Percentiles rank a stretch among this genome's conserved stretches.
phyloP scores from a whole-genome alignment of 192 early-diverging fungal species.

The Coemansia sp. region DNA sequence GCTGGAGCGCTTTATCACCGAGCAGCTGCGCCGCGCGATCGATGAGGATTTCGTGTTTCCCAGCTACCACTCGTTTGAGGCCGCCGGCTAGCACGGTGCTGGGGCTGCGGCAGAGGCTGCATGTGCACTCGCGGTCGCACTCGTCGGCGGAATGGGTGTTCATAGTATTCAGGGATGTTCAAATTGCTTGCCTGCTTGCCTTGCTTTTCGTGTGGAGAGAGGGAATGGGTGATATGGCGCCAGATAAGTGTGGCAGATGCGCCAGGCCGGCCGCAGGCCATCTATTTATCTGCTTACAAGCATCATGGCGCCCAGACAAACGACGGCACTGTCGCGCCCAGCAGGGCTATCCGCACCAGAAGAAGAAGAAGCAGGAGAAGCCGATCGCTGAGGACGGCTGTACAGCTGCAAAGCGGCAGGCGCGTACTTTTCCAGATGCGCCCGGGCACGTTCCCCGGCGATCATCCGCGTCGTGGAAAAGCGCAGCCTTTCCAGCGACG shows the following conservation, averaged over 20 bases:
- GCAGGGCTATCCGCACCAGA: neutral
- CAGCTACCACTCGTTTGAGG: constrained; percentile 66
- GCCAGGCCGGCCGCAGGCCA: too few relatives aligned
- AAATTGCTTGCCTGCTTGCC: too few relatives aligned
- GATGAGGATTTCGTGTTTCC: constrained; percentile 81
- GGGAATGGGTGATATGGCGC: too few relatives aligned
- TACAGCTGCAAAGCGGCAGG: constrained; percentile 14
- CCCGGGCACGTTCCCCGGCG: constrained; percentile 20
- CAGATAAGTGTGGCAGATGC: too few relatives aligned
- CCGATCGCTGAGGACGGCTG: too few relatives aligned
- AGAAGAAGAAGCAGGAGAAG: too few relatives aligned
- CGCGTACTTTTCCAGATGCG: constrained; percentile 23
- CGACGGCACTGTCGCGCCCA: constrained; percentile 10
- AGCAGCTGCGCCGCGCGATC: constrained; percentile 71
- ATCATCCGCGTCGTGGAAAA: constrained; percentile 34
- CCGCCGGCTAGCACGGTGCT: constrained; percentile 2
- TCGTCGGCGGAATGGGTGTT: neutral
- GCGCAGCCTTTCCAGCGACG: neutral
- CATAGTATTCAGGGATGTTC: neutral
- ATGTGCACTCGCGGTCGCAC: constrained; percentile 16
- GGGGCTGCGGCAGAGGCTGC: constrained; percentile 5
- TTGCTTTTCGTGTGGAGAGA: too few relatives aligned
- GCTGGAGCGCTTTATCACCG: constrained; percentile 75
- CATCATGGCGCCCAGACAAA: constrained; percentile 22
- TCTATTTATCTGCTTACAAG: neutral